Percentiles rank a stretch among this genome's conserved stretches.
These are phyloP conservation scores for Ulmus americana DNA, from an alignment of 331 rosid species.

Conservation along the genomic window DNA sequence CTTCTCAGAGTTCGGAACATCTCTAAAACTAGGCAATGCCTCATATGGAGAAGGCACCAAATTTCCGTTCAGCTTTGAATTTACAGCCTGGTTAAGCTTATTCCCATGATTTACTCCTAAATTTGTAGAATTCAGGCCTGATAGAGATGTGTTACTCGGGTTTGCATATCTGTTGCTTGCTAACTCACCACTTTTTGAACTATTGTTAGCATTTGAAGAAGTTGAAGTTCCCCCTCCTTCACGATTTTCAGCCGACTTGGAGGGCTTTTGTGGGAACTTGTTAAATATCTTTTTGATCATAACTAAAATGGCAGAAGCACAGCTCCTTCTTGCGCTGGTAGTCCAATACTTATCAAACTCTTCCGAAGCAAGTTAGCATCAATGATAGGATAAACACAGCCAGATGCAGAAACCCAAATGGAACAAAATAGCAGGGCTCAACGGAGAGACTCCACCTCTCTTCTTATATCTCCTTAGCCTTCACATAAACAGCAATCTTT, in stretches of 20 bases:
- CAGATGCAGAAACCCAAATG: constrained; percentile 31
- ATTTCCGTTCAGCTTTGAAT: constrained; percentile 66
- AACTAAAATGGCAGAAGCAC: constrained; percentile 38
- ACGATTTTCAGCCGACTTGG: constrained; percentile 64
- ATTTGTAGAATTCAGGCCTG: constrained; percentile 40
- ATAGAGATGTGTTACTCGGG: constrained; percentile 34
- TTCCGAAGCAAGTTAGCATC: constrained; percentile 33
- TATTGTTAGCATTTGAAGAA: constrained; percentile 52
- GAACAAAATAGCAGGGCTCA: constrained; percentile 11
- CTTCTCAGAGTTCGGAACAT: constrained; percentile 83
- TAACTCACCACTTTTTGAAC: constrained; percentile 46
- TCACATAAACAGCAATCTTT: constrained; percentile 28
- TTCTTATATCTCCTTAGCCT: constrained; percentile 24
- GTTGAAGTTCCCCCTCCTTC: constrained; percentile 68
- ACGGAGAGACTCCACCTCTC: constrained; percentile 24
- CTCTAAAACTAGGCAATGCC: constrained; percentile 80
- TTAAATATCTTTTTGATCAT: constrained; percentile 88
- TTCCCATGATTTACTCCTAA: constrained; percentile 50
- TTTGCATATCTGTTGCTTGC: constrained; percentile 42
- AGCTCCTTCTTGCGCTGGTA: constrained; percentile 26
- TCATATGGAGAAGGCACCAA: constrained; percentile 46
- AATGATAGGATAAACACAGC: constrained; percentile 25
- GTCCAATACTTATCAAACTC: constrained; percentile 23
- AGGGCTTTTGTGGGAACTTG: constrained; percentile 83
- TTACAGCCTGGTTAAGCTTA: constrained; percentile 46